Evolutionary conservation across 2,329 filamentous ascomycete species (phyloP).

Genomic region (Colletotrichum cordylinicola): DNA sequence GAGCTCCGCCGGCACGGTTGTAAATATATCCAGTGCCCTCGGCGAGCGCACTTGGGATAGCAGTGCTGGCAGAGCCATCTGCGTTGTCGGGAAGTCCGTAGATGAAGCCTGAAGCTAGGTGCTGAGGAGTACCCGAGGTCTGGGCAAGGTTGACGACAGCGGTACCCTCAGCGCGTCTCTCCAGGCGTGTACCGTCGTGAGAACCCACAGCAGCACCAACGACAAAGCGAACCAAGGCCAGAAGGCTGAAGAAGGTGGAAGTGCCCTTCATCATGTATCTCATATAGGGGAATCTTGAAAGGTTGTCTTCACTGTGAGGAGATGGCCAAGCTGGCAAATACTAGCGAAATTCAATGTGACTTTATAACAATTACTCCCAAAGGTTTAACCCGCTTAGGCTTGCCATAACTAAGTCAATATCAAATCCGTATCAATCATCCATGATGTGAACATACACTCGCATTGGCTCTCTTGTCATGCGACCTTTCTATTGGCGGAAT

Average conservation of each 20-base stretch:
- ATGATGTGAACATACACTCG: neutral
- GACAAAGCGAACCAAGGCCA: neutral
- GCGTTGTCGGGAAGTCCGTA: neutral
- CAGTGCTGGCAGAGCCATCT: neutral
- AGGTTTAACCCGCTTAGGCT: neutral
- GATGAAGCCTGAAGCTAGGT: neutral
- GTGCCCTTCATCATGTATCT: neutral
- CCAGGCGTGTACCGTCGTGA: neutral
- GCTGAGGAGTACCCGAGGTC: neutral
- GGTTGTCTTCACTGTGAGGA: neutral
- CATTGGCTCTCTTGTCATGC: neutral
- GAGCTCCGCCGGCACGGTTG: neutral
- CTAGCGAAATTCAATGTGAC: fast-evolving
- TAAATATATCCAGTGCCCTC: neutral
- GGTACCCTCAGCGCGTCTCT: neutral
- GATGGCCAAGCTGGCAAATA: neutral
- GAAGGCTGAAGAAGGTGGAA: neutral
- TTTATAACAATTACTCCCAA: neutral
- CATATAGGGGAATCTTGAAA: neutral
- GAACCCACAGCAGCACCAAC: neutral
- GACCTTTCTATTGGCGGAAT: neutral
- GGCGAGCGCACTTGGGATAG: fast-evolving
- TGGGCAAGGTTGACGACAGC: neutral
- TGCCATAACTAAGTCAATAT: fast-evolving
- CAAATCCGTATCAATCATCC: neutral